These are phyloP conservation scores for Paecilomyces niveus DNA, from an alignment of 2,329 filamentous ascomycete species.

Conservation along the genomic window DNA sequence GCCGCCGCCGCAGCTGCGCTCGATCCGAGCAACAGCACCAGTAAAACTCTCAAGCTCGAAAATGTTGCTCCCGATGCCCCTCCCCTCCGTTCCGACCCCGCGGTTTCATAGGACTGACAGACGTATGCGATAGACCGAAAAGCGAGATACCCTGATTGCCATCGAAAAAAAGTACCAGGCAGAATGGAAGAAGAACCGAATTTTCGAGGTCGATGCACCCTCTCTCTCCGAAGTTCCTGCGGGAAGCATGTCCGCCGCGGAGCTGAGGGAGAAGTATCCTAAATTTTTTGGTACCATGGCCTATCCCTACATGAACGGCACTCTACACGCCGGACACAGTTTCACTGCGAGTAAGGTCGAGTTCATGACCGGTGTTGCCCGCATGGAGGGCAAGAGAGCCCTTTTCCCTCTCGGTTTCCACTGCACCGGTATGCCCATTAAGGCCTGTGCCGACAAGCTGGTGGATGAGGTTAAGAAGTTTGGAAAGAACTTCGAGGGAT, in stretches of 20 bases:
- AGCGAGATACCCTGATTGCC: slow-evolving; percentile 72
- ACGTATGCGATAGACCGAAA: slow-evolving; percentile 60
- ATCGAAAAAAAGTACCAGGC: slow-evolving; percentile 90
- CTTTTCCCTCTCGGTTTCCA: slow-evolving; percentile 93
- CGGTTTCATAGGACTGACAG: not conserved
- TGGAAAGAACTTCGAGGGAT: slow-evolving; percentile 75
- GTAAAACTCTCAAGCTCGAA: slow-evolving; percentile 60
- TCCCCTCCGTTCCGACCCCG: slow-evolving; percentile 1
- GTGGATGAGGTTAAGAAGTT: slow-evolving; percentile 83
- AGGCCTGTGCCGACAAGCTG: slow-evolving; percentile 93
- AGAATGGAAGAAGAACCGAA: slow-evolving; percentile 66
- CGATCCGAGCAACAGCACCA: slow-evolving; percentile 47
- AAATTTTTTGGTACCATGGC: slow-evolving; percentile 85
- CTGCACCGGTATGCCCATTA: slow-evolving; percentile 96
- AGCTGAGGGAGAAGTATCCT: slow-evolving; percentile 72
- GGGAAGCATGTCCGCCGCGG: slow-evolving; percentile 62
- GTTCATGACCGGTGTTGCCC: slow-evolving; percentile 76
- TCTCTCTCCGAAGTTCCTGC: slow-evolving; percentile 69
- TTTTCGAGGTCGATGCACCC: slow-evolving; percentile 85
- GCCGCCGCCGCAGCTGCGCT: slow-evolving; percentile 46
- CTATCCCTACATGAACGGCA: slow-evolving; percentile 80
- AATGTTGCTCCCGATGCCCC: slow-evolving; percentile 35
- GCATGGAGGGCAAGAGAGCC: slow-evolving; percentile 82
- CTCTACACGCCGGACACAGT: slow-evolving; percentile 81
- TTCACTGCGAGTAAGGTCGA: slow-evolving; percentile 92